These are phyloP conservation scores for Fusarium sp. DNA, from an alignment of 2,329 filamentous ascomycete genomes.

Conservation along the genomic window DNA sequence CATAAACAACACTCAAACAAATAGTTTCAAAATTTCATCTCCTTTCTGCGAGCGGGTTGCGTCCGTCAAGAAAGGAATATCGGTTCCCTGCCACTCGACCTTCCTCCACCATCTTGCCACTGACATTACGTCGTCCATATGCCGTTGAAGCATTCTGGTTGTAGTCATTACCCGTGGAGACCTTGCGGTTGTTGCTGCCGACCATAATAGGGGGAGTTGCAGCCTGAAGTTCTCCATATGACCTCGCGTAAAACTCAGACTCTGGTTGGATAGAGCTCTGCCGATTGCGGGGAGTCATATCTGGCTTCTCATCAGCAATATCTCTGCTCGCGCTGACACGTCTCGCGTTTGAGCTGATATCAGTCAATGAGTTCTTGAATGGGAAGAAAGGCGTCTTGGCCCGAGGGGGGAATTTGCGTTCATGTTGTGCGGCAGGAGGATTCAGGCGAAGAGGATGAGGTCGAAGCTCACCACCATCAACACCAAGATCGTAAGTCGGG, in stretches of 20 bases:
- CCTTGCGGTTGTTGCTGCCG: conserved; percentile 63
- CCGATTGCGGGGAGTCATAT: conserved; percentile 43
- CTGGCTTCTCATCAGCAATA: conserved; percentile 57
- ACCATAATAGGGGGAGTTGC: conserved; percentile 67
- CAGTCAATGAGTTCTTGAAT: conserved; percentile 54
- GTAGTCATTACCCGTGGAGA: conserved; percentile 71
- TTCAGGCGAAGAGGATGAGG: conserved; percentile 68
- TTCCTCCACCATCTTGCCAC: conserved; percentile 80
- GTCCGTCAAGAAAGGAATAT: conserved; percentile 43
- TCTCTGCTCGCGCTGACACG: conserved; percentile 59
- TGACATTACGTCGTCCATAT: conserved; percentile 71
- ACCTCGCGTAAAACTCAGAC: conserved; percentile 63
- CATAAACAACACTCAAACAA: conserved; percentile 20
- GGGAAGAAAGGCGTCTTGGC: conserved; percentile 41
- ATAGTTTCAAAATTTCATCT: conserved; percentile 16
- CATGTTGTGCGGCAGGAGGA: conserved; percentile 50
- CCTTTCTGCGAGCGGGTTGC: conserved; percentile 32
- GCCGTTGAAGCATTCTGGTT: conserved; percentile 50
- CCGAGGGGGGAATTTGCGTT: conserved; percentile 30
- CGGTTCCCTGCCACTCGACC: conserved; percentile 60
- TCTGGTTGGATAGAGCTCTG: conserved; percentile 64
- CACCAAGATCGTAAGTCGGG: conserved; percentile 46
- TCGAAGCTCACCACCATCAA: conserved; percentile 50
- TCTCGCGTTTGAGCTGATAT: conserved; percentile 61
- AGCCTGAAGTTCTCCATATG: conserved; percentile 69